phyloP scores from a whole-genome alignment of 306 rosid species.

The Corylus americana region DNA sequence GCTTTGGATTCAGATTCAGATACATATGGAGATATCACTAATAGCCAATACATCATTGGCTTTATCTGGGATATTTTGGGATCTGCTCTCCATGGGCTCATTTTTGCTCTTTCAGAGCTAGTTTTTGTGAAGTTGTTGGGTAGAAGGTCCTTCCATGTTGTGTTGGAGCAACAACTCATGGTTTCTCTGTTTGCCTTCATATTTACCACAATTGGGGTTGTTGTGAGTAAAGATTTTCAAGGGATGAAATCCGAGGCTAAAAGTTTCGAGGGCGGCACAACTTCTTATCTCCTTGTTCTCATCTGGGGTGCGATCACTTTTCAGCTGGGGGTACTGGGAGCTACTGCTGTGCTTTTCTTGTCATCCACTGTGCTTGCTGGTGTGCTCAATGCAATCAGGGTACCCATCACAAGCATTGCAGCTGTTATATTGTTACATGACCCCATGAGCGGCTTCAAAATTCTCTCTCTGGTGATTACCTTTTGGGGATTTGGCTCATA shows the following conservation, averaged over 20 bases:
- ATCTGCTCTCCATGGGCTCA: constrained; percentile 93
- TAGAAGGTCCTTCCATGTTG: constrained; percentile 80
- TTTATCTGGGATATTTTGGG: constrained; percentile 83
- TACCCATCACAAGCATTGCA: constrained; percentile 83
- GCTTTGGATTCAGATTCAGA: constrained; percentile 90
- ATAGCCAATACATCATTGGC: constrained; percentile 68
- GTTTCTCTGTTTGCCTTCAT: constrained; percentile 69
- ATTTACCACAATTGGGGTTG: constrained; percentile 70
- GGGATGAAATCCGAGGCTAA: constrained; percentile 61
- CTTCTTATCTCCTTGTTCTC: constrained; percentile 64
- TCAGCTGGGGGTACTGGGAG: constrained; percentile 82
- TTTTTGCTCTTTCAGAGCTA: constrained; percentile 85
- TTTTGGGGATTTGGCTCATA: constrained; percentile 58
- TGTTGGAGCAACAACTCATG: constrained; percentile 89
- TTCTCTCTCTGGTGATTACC: constrained; percentile 66
- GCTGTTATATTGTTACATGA: constrained; percentile 81
- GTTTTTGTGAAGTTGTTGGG: constrained; percentile 65
- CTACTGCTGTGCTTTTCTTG: constrained; percentile 75
- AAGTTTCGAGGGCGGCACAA: constrained; percentile 62
- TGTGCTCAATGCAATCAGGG: constrained; percentile 82
- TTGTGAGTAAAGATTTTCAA: constrained; percentile 58
- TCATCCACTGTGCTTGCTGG: constrained; percentile 95
- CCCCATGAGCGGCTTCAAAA: constrained; percentile 79
- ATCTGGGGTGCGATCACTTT: constrained; percentile 75
- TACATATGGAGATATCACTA: constrained; percentile 48